These are phyloP conservation scores for Phragmites australis DNA, from an alignment of 176 grass and related monocot species.

Conservation along the genomic window DNA sequence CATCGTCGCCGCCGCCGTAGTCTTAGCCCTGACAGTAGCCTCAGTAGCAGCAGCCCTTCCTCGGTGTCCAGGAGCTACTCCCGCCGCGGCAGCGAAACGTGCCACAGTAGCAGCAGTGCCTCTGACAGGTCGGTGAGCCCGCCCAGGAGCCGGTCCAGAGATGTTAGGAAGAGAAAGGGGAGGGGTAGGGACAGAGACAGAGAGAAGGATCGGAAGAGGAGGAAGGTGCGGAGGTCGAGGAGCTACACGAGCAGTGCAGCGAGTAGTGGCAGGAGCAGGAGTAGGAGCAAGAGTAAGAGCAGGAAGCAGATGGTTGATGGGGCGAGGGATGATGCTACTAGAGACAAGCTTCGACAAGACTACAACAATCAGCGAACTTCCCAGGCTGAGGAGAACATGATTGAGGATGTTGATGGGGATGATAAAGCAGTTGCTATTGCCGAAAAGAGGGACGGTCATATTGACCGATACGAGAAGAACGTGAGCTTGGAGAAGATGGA, in stretches of 20 bases:
- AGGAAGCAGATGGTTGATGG: constrained; percentile 8
- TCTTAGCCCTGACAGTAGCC: constrained; percentile 37
- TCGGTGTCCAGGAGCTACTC: constrained; percentile 43
- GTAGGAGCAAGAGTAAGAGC: constrained; percentile 41
- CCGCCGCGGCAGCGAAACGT: constrained; percentile 35
- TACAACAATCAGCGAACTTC: constrained; percentile 33
- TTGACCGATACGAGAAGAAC: constrained; percentile 35
- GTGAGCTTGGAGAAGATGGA: not conserved
- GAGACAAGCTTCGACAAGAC: constrained; percentile 45
- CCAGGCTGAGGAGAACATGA: constrained; percentile 1
- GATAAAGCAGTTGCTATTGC: not conserved
- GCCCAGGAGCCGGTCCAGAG: constrained; percentile 46
- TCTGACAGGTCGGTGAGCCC: constrained; percentile 46
- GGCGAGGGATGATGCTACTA: constrained; percentile 23
- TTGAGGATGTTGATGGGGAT: not conserved
- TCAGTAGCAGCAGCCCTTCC: constrained; percentile 40
- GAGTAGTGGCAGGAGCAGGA: constrained; percentile 43
- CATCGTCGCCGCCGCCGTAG: constrained; percentile 21
- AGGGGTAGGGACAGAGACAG: constrained; percentile 49
- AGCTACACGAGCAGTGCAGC: constrained; percentile 48
- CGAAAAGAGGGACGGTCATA: constrained; percentile 10
- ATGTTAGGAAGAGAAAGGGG: constrained; percentile 37
- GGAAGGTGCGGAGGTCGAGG: constrained; percentile 11
- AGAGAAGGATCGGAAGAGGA: constrained; percentile 33
- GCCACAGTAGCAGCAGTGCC: constrained; percentile 22